Percentiles rank a stretch among this genome's conserved stretches.
phyloP scores from a whole-genome alignment of 2,329 filamentous ascomycete species.

The Diplocarpon mali region DNA sequence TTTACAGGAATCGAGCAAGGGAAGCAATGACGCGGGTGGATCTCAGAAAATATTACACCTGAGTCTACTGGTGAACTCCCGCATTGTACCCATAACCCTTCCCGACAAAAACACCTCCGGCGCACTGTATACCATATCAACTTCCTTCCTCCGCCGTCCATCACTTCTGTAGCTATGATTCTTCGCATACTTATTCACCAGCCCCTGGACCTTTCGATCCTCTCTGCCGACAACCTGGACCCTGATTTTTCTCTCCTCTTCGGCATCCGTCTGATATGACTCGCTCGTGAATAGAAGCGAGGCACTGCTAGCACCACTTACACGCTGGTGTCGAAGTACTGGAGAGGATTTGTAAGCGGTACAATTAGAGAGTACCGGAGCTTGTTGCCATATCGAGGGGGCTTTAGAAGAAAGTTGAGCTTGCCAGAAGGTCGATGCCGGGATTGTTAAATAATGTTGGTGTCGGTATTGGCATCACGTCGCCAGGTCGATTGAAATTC shows the following conservation, averaged over 20 bases:
- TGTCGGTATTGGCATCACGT: not conserved
- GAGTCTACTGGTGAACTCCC: not conserved
- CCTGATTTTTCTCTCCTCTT: not conserved
- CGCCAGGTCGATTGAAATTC: not conserved
- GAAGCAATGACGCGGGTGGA: too few species aligned
- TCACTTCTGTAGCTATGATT: not conserved
- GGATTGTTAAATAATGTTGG: not conserved
- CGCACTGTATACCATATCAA: constrained; percentile 1
- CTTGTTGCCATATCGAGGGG: not conserved
- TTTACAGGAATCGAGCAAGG: too few species aligned
- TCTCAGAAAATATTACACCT: too few species aligned
- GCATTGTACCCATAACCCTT: not conserved
- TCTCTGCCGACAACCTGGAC: not conserved
- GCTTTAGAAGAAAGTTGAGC: not conserved
- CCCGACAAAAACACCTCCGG: constrained; percentile 3
- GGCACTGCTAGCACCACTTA: too few species aligned
- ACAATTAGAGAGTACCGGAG: not conserved
- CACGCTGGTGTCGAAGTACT: not conserved
- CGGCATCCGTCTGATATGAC: too few species aligned
- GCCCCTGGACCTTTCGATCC: not conserved
- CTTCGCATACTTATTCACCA: not conserved
- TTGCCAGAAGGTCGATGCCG: not conserved
- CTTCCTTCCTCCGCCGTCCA: not conserved
- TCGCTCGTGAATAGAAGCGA: too few species aligned
- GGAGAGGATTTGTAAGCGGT: constrained; percentile 1